phyloP scores from a whole-genome alignment of 75 land plant species.

The Gnetum montanum region DNA sequence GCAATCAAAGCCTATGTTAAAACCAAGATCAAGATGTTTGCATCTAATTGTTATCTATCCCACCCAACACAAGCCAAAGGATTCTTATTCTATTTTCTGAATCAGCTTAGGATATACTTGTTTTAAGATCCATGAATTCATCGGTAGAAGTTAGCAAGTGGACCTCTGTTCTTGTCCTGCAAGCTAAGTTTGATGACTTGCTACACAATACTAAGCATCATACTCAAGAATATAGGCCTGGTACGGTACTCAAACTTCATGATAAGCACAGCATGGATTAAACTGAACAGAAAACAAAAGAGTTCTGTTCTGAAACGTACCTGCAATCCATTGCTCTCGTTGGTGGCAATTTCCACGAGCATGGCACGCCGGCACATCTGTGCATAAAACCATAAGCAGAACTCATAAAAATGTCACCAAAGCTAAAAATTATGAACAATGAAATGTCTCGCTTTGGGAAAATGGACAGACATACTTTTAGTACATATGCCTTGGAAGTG shows the following conservation, averaged over 20 bases:
- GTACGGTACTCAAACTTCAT: background rate
- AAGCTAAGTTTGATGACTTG: background rate
- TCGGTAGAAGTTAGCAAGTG: background rate
- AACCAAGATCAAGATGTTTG: background rate
- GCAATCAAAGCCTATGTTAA: background rate
- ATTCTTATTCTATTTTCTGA: background rate
- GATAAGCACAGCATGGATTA: no score
- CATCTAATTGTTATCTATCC: background rate
- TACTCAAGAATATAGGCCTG: background rate
- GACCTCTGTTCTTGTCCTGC: background rate
- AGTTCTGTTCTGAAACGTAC: no score
- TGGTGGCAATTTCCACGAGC: background rate
- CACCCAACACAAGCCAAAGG: background rate
- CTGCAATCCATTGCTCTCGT: background rate
- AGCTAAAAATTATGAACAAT: background rate
- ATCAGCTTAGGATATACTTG: background rate
- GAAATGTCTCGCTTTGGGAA: background rate
- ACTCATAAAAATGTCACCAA: background rate
- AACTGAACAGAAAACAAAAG: background rate
- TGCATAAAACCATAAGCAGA: background rate
- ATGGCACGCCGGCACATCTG: background rate
- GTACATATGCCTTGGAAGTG: constrained; percentile 7
- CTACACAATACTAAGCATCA: background rate
- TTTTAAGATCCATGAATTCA: background rate
- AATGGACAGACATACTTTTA: background rate